Evolutionary conservation across 176 grass and related monocot genomes (phyloP).

Genomic region (Oryza brachyantha): DNA sequence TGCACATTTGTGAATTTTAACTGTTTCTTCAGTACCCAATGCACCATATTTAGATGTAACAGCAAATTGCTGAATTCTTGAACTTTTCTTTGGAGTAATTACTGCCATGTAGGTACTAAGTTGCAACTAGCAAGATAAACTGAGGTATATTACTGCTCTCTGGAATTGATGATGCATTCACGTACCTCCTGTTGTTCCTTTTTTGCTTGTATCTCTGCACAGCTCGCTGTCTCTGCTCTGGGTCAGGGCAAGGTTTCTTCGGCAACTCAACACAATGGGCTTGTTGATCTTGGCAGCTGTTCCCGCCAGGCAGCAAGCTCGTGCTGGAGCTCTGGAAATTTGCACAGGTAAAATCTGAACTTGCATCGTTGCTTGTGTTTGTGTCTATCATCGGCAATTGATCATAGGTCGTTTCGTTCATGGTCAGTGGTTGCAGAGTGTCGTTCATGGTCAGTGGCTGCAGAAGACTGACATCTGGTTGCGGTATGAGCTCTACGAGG

Average conservation of each 20-base stretch:
- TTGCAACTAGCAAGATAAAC: neutral
- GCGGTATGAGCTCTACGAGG: neutral
- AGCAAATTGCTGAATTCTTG: no score
- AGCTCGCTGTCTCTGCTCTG: constrained; percentile 31
- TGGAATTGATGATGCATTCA: neutral
- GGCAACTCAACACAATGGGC: neutral
- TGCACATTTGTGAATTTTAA: neutral
- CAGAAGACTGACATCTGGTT: constrained; percentile 4
- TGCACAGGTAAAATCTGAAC: neutral
- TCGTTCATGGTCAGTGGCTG: neutral
- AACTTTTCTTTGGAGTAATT: neutral
- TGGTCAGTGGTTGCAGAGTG: constrained; percentile 3
- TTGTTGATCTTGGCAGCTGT: constrained; percentile 17
- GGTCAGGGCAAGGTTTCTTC: neutral
- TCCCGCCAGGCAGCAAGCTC: neutral
- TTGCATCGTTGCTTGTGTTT: neutral
- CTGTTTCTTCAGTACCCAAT: neutral
- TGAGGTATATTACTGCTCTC: neutral
- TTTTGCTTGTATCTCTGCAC: constrained; percentile 40
- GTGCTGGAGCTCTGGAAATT: neutral
- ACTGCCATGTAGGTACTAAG: neutral
- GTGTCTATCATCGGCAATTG: neutral
- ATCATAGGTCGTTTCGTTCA: neutral
- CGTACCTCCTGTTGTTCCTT: constrained; percentile 40
- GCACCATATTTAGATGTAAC: no score